Evolutionary conservation across 140 eudicot species (phyloP), one percentile per base, ranked within the genome.

Genomic region (Flaveria floridana): DNA sequence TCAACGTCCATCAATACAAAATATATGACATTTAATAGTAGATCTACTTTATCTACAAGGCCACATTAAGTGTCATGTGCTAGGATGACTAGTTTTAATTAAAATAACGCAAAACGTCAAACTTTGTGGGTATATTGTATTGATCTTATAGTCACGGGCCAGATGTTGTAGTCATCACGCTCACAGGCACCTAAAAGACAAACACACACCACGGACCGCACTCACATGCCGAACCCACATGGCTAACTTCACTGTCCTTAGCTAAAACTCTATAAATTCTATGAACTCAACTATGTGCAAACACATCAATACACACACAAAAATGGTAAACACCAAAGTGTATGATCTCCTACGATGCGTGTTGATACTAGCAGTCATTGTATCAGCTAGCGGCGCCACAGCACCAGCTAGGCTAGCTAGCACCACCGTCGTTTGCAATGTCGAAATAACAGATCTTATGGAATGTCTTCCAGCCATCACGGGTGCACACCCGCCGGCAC

Each of bases 381-480:
- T 64, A 37, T 75, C 80, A 12, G 73, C 41, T 19, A 68, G 69
- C 73, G 2, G 73, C 47, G 7, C 63, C 34, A 5, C 4, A 19
- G 79, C 79, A 47, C 71, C 70, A 2, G 64, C 86, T 8, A 75
- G 83, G 34, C 71, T 66, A 2, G 64, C 86, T 8, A 75, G 83
- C 71, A 59, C 47, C 55, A 56, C 50, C 2, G 20, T 70, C 21
- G 70, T 89, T 18, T 89, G 96, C 87, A 82, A 83, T 19, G 90
- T 89, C n/a, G 47, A 63, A 26, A 26, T 85, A 41, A 71, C 87
- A 0, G 90, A 87, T 30, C 87, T 89, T 2, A 77, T 83, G 0
- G 59, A 67, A 69, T 89, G 96, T 63, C 77, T 89, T 18, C 93
- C 92, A 6, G 96, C 96, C 15, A 85, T 89, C 55, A 79, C 80